Percentiles rank a stretch among this genome's conserved stretches.
phyloP scores from a whole-genome alignment of 1,284 basidiomycete genomes.

The Meripilus lineatus region DNA sequence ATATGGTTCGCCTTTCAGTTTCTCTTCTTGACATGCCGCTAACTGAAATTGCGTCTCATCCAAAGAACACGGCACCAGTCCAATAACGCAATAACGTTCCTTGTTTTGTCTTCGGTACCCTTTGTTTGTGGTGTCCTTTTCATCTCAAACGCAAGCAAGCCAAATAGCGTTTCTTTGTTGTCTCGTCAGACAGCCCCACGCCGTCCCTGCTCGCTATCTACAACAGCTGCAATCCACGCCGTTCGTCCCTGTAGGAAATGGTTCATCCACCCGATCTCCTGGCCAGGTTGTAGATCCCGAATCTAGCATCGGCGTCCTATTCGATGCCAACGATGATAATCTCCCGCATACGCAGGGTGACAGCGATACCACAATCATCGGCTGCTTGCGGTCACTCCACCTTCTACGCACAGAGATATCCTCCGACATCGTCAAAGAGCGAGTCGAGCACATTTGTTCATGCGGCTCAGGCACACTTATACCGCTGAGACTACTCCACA shows the following conservation, averaged over 20 bases:
- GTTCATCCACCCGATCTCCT: constrained; percentile 5
- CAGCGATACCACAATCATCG: neutral
- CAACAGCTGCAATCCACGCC: constrained; percentile 2
- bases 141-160: neutral
- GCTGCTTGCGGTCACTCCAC: neutral
- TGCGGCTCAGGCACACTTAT: neutral
- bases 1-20: too few relatives aligned
- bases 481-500: constrained; percentile 5
- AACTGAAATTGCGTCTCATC: too few relatives aligned
- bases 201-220: neutral
- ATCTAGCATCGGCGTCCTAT: constrained; percentile 6
- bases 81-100: too few relatives aligned
- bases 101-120: too few relatives aligned
- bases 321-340: constrained; percentile 6
- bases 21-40: too few relatives aligned
- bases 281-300: constrained; percentile 12
- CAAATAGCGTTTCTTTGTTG: constrained; percentile 7
- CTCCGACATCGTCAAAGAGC: constrained; percentile 4
- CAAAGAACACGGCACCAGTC: too few relatives aligned
- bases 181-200: neutral
- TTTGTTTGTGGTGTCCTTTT: neutral
- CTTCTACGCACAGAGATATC: constrained; percentile 9
- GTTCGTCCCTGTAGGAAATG: constrained; percentile 11
- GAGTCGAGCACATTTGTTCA: constrained; percentile 5
- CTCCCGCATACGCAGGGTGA: neutral